These are phyloP conservation scores for Sonneratia alba DNA, from an alignment of 345 rosid species.

Conservation along the genomic window DNA sequence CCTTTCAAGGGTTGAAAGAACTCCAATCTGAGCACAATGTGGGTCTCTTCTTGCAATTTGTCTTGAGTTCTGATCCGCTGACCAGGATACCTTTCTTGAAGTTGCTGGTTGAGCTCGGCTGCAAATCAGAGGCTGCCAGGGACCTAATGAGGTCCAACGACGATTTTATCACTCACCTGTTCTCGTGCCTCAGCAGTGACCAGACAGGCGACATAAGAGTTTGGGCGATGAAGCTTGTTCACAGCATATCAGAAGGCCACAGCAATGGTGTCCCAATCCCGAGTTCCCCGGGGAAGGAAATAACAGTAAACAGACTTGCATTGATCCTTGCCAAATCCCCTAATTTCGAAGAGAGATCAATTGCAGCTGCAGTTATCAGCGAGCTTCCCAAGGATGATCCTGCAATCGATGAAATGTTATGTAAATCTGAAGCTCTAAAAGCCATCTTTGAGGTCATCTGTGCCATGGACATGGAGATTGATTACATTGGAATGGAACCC, in stretches of 20 bases:
- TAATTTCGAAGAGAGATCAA: conserved; percentile 34
- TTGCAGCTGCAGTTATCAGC: conserved; percentile 42
- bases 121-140: conserved; percentile 28
- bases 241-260: conserved; percentile 32
- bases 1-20: conserved; percentile 31
- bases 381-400: conserved; percentile 38
- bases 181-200: conserved; percentile 24
- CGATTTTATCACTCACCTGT: conserved; percentile 25
- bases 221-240: conserved; percentile 35
- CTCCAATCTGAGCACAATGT: conserved; percentile 38
- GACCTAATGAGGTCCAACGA: conserved; percentile 20
- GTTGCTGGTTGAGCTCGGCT: conserved; percentile 34
- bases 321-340: conserved; percentile 24
- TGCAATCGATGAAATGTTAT: conserved; percentile 29
- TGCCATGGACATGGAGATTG: conserved; percentile 16
- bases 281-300: conserved; percentile 30
- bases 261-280: conserved; percentile 35
- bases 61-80: conserved; percentile 19
- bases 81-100: conserved; percentile 31
- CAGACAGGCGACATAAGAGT: conserved; percentile 15
- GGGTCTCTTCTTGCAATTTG: conserved; percentile 25
- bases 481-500: conserved; percentile 10
- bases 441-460: conserved; percentile 43
- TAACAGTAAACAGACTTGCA: conserved; percentile 27
- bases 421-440: conserved; percentile 34